phyloP scores from a whole-genome alignment of 2,329 filamentous ascomycete genomes.

The Curvularia verruculosa region DNA sequence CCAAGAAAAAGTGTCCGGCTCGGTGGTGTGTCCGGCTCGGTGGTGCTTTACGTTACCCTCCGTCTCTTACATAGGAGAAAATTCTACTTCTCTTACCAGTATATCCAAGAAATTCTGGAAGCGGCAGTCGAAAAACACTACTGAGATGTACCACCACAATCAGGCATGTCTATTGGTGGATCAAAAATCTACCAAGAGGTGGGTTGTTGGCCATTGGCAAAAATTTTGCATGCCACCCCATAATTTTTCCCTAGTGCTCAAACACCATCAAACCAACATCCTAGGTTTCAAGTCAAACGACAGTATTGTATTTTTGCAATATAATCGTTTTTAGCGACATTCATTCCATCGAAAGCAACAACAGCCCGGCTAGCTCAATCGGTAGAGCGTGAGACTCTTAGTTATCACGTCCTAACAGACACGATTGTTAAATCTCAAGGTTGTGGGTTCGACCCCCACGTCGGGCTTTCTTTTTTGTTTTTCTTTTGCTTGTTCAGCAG shows the following conservation, averaged over 20 bases:
- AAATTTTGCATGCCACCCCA: neutral
- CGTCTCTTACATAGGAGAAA: too few species aligned
- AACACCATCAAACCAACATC: neutral
- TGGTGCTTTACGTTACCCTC: too few species aligned
- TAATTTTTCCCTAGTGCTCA: neutral
- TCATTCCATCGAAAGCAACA: conserved; percentile 7
- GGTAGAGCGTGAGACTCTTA: conserved; percentile 53
- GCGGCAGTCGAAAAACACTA: neutral
- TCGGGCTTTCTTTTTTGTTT: conserved; percentile 15
- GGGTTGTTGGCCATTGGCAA: conserved; percentile 1
- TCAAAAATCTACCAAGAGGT: neutral
- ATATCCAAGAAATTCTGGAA: neutral
- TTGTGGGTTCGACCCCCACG: conserved; percentile 25
- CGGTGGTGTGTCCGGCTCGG: too few species aligned
- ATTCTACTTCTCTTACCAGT: too few species aligned
- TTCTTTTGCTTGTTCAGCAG: neutral
- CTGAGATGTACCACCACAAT: neutral
- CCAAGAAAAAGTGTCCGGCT: too few species aligned
- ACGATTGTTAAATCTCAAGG: conserved; percentile 22
- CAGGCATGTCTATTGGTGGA: neutral
- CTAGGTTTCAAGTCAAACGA: neutral
- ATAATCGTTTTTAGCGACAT: neutral
- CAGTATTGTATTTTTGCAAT: neutral
- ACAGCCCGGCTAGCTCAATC: conserved; percentile 37
- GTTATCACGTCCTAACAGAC: conserved; percentile 16